A percentile compares a stretch with the other conserved stretches of the same genome.
phyloP scores from a whole-genome alignment of 345 rosid genomes.

The Trapa bicornis region DNA sequence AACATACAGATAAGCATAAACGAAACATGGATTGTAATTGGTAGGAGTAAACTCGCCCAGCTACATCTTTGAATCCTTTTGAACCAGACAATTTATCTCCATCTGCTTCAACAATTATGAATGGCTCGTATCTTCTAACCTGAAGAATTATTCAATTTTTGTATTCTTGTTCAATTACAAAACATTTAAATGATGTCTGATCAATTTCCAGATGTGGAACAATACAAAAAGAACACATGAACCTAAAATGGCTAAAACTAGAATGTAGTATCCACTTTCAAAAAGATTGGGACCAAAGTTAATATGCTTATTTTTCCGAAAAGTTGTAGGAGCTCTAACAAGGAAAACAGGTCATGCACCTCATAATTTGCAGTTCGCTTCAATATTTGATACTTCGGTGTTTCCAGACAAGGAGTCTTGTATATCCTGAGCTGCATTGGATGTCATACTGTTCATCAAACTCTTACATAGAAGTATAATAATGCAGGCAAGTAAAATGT shows the following conservation, averaged over 20 bases:
- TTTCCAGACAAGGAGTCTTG: constrained; percentile 71
- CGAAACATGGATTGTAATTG: neutral
- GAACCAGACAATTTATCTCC: constrained; percentile 76
- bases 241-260: neutral
- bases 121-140: constrained; percentile 59
- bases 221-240: neutral
- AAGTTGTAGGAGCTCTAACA: neutral
- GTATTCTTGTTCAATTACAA: neutral
- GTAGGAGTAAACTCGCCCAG: constrained; percentile 38
- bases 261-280: neutral
- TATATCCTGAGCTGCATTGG: constrained; percentile 44
- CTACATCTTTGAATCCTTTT: constrained; percentile 53
- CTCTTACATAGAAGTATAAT: neutral
- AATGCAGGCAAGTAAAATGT: too few species aligned
- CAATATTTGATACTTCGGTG: constrained; percentile 60
- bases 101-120: constrained; percentile 60
- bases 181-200: neutral
- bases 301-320: neutral
- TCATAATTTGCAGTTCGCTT: constrained; percentile 66
- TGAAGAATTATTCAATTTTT: constrained; percentile 13
- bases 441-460: neutral
- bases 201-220: neutral
- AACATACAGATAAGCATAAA: neutral
- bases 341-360: constrained; percentile 22
- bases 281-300: neutral